phyloP scores from a whole-genome alignment of 768 basidiomycete genomes.

The Suillus subluteus region DNA sequence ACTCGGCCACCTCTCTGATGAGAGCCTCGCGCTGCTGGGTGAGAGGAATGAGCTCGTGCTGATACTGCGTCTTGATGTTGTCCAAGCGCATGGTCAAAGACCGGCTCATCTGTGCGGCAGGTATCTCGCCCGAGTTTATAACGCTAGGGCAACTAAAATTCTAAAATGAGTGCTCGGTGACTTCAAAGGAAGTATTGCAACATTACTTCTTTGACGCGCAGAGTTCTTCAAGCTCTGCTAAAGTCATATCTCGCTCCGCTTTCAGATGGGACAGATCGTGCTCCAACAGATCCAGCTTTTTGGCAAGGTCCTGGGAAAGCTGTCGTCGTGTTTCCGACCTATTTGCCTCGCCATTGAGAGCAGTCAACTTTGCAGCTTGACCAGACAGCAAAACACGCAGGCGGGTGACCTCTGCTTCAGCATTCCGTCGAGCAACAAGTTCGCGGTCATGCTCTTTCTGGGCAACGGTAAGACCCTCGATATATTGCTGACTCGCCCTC shows the following conservation, averaged over 20 bases:
- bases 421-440: conserved; percentile 83
- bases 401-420: conserved; percentile 89
- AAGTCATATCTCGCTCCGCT: conserved; percentile 87
- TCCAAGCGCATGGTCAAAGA: conserved; percentile 87
- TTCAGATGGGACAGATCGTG: conserved; percentile 84
- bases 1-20: conserved; percentile 80
- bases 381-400: conserved; percentile 85
- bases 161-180: conserved; percentile 25
- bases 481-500: conserved; percentile 91
- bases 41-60: conserved; percentile 83
- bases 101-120: conserved; percentile 53
- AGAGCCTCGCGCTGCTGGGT: conserved; percentile 81
- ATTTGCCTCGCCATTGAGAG: conserved; percentile 80
- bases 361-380: conserved; percentile 84
- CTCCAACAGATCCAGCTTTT: conserved; percentile 78
- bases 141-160: conserved; percentile 30
- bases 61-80: conserved; percentile 84
- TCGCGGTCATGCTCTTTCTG: conserved; percentile 95
- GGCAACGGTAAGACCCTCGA: conserved; percentile 90
- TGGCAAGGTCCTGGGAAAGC: conserved; percentile 75
- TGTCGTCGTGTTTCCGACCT: conserved; percentile 81
- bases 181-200: conserved; percentile 13
- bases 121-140: conserved; percentile 36
- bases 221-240: conserved; percentile 94
- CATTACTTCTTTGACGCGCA: conserved; percentile 69